Conservation (phyloP, 164 flowering plant species). For the Brasenia schreberi region DNA sequence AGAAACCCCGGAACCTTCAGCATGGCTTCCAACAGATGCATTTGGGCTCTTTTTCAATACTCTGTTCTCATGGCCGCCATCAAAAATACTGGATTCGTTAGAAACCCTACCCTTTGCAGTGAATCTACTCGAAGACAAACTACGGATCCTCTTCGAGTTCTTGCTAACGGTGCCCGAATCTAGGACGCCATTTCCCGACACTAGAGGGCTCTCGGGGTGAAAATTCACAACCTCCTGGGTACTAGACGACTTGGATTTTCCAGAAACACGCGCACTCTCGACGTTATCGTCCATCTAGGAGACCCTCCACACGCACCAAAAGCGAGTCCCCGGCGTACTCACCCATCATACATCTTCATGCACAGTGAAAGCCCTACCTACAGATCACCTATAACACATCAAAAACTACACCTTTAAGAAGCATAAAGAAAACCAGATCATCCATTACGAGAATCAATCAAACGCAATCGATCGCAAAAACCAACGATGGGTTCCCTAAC, state of each 20-base stretch:
- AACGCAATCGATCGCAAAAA: neutral
- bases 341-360: slow-evolving; percentile 34
- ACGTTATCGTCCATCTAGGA: slow-evolving; percentile 64
- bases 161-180: neutral
- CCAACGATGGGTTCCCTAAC: slow-evolving; percentile 6
- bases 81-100: neutral
- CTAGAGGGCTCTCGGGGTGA: slow-evolving; percentile 21
- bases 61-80: neutral
- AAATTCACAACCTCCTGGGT: slow-evolving; percentile 56
- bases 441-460: slow-evolving; percentile 5
- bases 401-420: slow-evolving; percentile 9
- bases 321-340: slow-evolving; percentile 24
- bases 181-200: slow-evolving; percentile 2
- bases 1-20: neutral
- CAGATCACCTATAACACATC: slow-evolving; percentile 32
- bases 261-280: slow-evolving; percentile 29
- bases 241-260: slow-evolving; percentile 30
- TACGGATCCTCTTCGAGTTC: slow-evolving; percentile 20
- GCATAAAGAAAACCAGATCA: neutral
- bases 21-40: neutral
- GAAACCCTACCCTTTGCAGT: neutral
- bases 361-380: slow-evolving; percentile 13
- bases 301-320: slow-evolving; percentile 19
- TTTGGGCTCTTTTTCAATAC: neutral
- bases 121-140: slow-evolving; percentile 1